Base-by-base conservation (phyloP, 2,329 filamentous ascomycete genomes). In the Aspergillus texensis region DNA sequence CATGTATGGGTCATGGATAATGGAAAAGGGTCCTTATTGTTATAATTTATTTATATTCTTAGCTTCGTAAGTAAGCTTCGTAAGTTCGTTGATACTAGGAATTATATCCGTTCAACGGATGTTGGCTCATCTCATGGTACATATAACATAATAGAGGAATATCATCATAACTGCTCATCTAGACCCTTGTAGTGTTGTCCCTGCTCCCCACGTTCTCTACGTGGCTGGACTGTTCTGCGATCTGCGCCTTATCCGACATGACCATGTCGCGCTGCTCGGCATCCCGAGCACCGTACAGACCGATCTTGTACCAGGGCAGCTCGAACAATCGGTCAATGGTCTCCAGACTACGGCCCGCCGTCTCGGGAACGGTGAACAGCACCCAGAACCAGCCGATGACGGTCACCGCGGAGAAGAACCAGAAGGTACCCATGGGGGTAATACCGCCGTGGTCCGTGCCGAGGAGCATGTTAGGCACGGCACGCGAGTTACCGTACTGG, bases 401-500 rank as follows among this genome's bases (percentile, higher is more conserved):
- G 0, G 91, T 93, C 11, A 93, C 83, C 3, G 83, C 86, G 0
- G 85, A 83, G 76, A 93, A 94, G 79, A 89, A 91, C 85, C 90
- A 89, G 81, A 94, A 94, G 0, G 91, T 93, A 0, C 91, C 91
- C 63, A 84, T 86, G 30, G 80, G 80, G 0, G 79, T 81, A 73
- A 86, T 81, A 32, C 78, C 77, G 10, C 77, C 77, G 5, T 71
- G 52, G 0, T 63, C 55, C 16, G 65, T 63, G 2, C 67, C 61
- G 1, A 93, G 81, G 52, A 94, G 85, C 90, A 93, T 92, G 67
- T 88, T 86, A 1, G 91, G 91, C 0, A 93, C 88, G 0, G 91
- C 90, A 41, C 91, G 88, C 1, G 87, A 85, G 79, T 91, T 93
- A 30, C 90, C 91, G 73, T 92, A 93, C 77, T 93, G 90, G 76